Percentiles rank a stretch among this genome's conserved stretches.
Conservation (phyloP, 2,329 filamentous ascomycete species). For the Aureobasidium musti region DNA sequence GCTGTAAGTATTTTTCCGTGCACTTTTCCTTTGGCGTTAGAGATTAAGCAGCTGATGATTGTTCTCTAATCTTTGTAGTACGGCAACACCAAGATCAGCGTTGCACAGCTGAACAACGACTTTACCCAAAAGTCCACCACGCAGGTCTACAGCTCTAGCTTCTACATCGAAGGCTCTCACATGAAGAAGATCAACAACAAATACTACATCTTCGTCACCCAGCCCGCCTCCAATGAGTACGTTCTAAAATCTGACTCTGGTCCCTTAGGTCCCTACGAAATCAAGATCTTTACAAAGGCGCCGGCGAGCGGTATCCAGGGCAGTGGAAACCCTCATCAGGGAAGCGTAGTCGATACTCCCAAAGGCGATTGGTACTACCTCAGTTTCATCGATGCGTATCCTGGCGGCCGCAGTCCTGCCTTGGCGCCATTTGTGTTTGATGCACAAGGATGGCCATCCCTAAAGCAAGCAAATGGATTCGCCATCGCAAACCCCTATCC, state of each 20-base stretch:
- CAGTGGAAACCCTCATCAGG: slow-evolving; percentile 51
- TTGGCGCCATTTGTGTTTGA: slow-evolving; percentile 58
- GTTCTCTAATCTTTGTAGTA: slow-evolving; percentile 40
- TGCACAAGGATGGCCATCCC: slow-evolving; percentile 54
- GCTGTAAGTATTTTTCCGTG: slow-evolving; percentile 35
- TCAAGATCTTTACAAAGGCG: slow-evolving; percentile 48
- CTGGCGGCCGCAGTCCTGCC: slow-evolving; percentile 59
- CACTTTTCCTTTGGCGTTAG: neutral
- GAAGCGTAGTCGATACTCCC: slow-evolving; percentile 56
- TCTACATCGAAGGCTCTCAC: slow-evolving; percentile 53
- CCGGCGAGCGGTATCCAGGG: slow-evolving; percentile 50
- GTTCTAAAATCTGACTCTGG: slow-evolving; percentile 51
- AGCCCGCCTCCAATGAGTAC: slow-evolving; percentile 51
- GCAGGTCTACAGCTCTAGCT: slow-evolving; percentile 47
- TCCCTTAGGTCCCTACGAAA: slow-evolving; percentile 57
- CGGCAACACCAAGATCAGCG: slow-evolving; percentile 52
- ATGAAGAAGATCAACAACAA: slow-evolving; percentile 60
- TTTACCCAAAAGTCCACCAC: slow-evolving; percentile 50
- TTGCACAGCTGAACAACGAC: slow-evolving; percentile 56
- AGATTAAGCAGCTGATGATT: neutral
- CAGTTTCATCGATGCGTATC: slow-evolving; percentile 59
- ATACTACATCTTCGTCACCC: slow-evolving; percentile 59
- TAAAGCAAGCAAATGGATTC: slow-evolving; percentile 48
- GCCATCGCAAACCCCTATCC: slow-evolving; percentile 50
- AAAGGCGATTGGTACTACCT: slow-evolving; percentile 61